Base-by-base conservation (phyloP, 2,329 filamentous ascomycete genomes). In the Penicillium sp. region DNA sequence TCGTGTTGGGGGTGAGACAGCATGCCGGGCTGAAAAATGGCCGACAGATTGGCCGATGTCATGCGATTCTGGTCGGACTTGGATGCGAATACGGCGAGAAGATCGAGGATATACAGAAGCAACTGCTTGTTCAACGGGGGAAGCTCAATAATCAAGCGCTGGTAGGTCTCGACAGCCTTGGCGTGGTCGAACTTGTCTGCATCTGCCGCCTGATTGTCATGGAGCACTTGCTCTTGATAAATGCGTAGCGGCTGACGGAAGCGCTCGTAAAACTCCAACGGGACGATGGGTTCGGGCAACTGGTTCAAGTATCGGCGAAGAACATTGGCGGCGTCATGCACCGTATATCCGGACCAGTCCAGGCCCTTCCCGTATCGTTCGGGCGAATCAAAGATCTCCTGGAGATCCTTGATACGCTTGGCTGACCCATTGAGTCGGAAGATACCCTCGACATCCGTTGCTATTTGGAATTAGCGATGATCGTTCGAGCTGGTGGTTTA, bases 11-110 rank as follows among this genome's bases (percentile, higher is more conserved):
- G 93, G 68, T 98, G 93, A 2, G 91, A 96, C 12, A 98, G 80
- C 74, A 98, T 88, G 47, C 93, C 93, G 0, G 93, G 93, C 68
- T 98, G 93, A 68, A 98, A 98, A 64, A 98, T 98, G 49, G 93
- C 92, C 8, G 93, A 89, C 40, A 98, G 75, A 66, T 98, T 98
- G 61, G 88, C 85, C 4, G 92, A 91, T 12, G 87, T 95, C 92
- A 98, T 98, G 58, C 93, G 87, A 70, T 98, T 98, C 64, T 95
- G 81, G 59, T 97, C 92, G 0, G 92, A 88, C 72, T 98, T 98
- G 60, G 92, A 93, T 4, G 93, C 91, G 65, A 98, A 98, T 13
- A 98, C 93, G 1, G 93, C 93, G 23, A 98, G 82, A 10, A 98
- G 78, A 71, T 98, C 93, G 35, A 98, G 81, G 48, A 98, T 95